Conservation (phyloP, 805 yeast species). For the Saccharomyces eubayanus region DNA sequence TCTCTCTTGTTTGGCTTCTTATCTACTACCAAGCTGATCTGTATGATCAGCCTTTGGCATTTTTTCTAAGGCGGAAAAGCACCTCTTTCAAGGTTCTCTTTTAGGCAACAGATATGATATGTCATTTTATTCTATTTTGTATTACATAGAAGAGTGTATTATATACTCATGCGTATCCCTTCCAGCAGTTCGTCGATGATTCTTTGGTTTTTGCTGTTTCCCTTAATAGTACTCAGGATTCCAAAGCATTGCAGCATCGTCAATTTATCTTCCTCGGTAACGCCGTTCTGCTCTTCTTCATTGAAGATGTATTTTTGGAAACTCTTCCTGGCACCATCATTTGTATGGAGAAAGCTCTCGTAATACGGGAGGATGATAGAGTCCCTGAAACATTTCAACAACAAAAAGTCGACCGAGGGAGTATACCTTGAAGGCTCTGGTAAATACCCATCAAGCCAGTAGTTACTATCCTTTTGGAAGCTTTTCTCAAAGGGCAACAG, state of each 20-base stretch:
- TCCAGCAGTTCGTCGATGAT: slow-evolving; percentile 46
- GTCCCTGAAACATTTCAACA: slow-evolving; percentile 44
- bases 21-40: background rate
- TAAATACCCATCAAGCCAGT: slow-evolving; percentile 24
- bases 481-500: slow-evolving; percentile 44
- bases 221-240: slow-evolving; percentile 43
- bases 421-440: slow-evolving; percentile 7
- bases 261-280: slow-evolving; percentile 35
- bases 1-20: background rate
- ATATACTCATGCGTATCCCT: slow-evolving; percentile 31
- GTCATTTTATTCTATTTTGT: background rate
- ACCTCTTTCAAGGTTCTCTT: background rate
- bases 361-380: slow-evolving; percentile 45
- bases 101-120: background rate
- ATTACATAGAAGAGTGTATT: background rate
- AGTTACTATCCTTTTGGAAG: slow-evolving; percentile 17
- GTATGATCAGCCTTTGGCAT: background rate
- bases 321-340: slow-evolving; percentile 28
- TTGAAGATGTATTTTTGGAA: slow-evolving; percentile 29
- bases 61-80: background rate
- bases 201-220: slow-evolving; percentile 48
- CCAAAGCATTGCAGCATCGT: slow-evolving; percentile 56
- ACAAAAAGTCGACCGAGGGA: slow-evolving; percentile 34
- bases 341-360: slow-evolving; percentile 33
- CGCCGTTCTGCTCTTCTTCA: slow-evolving; percentile 35